phyloP scores from a whole-genome alignment of 139 green algal genomes.

The Haematococcus sp. region DNA sequence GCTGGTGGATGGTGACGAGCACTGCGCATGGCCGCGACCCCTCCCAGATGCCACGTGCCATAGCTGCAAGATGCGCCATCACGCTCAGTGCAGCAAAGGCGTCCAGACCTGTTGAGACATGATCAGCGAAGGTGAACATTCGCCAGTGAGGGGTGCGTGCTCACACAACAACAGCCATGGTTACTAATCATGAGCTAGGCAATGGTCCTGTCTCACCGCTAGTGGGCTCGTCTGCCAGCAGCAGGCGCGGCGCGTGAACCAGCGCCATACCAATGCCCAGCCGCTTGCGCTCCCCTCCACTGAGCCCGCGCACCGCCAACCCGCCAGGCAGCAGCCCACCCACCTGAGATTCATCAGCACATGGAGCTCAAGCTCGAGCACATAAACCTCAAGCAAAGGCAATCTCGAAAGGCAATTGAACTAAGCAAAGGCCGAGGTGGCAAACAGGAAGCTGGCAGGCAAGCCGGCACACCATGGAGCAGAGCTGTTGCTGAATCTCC shows the following conservation, averaged over 20 bases:
- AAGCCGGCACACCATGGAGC: not conserved
- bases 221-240: conserved; percentile 45
- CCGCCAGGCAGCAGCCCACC: conserved; percentile 54
- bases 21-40: conserved; percentile 27
- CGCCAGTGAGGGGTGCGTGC: not conserved
- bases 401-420: no score
- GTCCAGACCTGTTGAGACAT: conserved; percentile 39
- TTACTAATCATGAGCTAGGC: not conserved
- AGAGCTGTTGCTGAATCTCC: not conserved
- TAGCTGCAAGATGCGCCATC: conserved; percentile 29
- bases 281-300: conserved; percentile 51
- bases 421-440: no score
- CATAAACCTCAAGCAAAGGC: not conserved
- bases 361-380: not conserved
- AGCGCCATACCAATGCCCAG: conserved; percentile 40
- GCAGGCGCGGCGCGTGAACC: conserved; percentile 21
- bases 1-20: conserved; percentile 61
- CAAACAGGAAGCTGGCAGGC: no score
- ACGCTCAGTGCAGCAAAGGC: conserved; percentile 63
- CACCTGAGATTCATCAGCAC: conserved; percentile 25
- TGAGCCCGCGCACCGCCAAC: conserved; percentile 53
- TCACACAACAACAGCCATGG: not conserved
- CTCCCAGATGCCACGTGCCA: conserved; percentile 45
- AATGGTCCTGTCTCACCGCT: conserved; percentile 2
- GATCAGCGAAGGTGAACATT: not conserved